These are phyloP conservation scores for Didymella keratinophila DNA, from an alignment of 2,329 filamentous ascomycete genomes.

Conservation along the genomic window DNA sequence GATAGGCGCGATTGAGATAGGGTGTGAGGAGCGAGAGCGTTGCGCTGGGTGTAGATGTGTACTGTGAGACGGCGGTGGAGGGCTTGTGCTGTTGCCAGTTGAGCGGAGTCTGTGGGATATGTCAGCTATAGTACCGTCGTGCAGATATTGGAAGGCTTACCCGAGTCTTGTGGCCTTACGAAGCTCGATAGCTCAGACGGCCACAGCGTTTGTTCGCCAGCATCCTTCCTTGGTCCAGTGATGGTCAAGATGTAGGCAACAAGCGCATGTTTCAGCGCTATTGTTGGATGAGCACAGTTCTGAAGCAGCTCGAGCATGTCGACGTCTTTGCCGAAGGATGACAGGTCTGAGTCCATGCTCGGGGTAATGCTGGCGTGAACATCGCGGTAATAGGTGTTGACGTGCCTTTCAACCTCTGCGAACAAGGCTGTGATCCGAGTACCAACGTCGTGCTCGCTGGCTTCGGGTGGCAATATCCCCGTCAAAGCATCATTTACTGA, in stretches of 20 bases:
- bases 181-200: constrained; percentile 30
- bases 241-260: constrained; percentile 36
- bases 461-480: constrained; percentile 35
- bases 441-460: constrained; percentile 34
- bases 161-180: neutral
- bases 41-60: constrained; percentile 30
- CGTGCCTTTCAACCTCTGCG: constrained; percentile 36
- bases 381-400: constrained; percentile 47
- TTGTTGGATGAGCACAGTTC: constrained; percentile 34
- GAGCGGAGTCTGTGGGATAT: constrained; percentile 7
- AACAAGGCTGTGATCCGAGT: constrained; percentile 36
- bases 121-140: neutral
- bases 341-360: constrained; percentile 43
- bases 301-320: constrained; percentile 40
- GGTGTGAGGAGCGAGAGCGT: constrained; percentile 12
- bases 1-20: constrained; percentile 8
- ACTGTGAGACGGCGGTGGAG: constrained; percentile 41
- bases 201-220: constrained; percentile 31
- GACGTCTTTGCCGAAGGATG: constrained; percentile 34
- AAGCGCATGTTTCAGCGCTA: constrained; percentile 44
- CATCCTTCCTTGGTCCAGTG: constrained; percentile 27
- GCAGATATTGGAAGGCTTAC: neutral
- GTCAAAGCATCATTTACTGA: constrained; percentile 26
- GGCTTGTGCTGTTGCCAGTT: constrained; percentile 27
- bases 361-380: constrained; percentile 46